These are phyloP conservation scores for Fusarium sp. DNA, from an alignment of 2,329 filamentous ascomycete genomes.

Conservation along the genomic window DNA sequence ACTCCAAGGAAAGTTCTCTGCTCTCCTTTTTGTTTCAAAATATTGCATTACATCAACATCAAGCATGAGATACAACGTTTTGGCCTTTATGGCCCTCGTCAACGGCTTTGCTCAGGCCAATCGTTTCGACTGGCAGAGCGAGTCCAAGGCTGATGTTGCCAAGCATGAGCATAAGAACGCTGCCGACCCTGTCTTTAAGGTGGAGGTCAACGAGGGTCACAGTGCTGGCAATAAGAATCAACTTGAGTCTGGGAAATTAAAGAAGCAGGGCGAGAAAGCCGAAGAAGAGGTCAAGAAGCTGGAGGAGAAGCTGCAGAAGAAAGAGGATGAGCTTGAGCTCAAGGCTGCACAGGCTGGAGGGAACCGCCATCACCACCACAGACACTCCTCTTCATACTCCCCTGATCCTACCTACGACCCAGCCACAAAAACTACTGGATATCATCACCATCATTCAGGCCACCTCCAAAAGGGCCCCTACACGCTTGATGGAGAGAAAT, in stretches of 20 bases:
- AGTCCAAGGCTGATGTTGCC: background rate
- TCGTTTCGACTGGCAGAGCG: constrained; percentile 8
- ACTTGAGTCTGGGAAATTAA: background rate
- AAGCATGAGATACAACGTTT: constrained; percentile 37
- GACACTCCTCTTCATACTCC: background rate
- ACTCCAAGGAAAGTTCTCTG: constrained; percentile 8
- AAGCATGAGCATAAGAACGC: background rate
- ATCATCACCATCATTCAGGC: constrained; percentile 2
- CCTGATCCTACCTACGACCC: constrained; percentile 3
- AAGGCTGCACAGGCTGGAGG: background rate
- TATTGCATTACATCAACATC: background rate
- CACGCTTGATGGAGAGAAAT: constrained; percentile 6
- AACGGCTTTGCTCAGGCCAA: constrained; percentile 36
- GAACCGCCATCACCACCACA: background rate
- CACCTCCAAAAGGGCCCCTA: background rate
- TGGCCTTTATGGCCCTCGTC: constrained; percentile 38
- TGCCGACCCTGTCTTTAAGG: background rate
- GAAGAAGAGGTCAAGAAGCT: background rate
- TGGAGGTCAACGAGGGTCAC: background rate
- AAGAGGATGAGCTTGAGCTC: background rate
- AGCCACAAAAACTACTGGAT: background rate
- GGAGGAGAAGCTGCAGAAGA: constrained; percentile 3
- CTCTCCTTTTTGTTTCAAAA: constrained; percentile 5
- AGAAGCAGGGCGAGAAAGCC: background rate
- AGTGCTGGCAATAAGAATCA: background rate